Evolutionary conservation across 441 rosid species (phyloP).

Genomic region (Brassica balearica): DNA sequence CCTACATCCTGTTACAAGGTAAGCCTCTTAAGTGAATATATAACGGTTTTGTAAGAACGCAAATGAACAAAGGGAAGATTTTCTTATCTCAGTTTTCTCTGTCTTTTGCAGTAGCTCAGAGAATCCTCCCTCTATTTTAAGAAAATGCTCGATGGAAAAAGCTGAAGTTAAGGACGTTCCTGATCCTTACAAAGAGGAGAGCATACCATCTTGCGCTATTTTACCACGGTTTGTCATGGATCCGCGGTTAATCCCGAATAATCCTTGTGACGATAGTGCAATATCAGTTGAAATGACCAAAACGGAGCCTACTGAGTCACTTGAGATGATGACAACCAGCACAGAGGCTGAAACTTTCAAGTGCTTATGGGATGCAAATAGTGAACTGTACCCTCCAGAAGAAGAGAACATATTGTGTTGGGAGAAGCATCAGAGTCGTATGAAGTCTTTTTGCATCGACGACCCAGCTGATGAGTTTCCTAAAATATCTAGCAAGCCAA

Average conservation of each 20-base stretch:
- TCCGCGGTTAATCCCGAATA: constrained; percentile 57
- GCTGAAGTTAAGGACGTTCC: constrained; percentile 35
- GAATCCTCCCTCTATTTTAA: constrained; percentile 45
- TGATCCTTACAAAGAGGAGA: constrained; percentile 51
- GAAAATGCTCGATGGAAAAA: constrained; percentile 48
- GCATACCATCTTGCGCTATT: constrained; percentile 50
- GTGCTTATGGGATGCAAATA: constrained; percentile 67
- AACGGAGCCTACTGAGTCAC: constrained; percentile 37
- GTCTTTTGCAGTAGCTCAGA: constrained; percentile 52
- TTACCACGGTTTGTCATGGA: constrained; percentile 62
- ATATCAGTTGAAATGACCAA: constrained; percentile 40
- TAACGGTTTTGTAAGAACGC: background rate
- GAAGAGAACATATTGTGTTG: constrained; percentile 67
- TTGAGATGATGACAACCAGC: constrained; percentile 39
- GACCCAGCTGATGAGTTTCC: constrained; percentile 43
- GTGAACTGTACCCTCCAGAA: constrained; percentile 59
- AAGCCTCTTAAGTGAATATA: constrained; percentile 40
- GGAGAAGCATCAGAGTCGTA: constrained; percentile 62
- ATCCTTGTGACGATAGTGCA: constrained; percentile 42
- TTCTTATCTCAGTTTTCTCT: constrained; percentile 24
- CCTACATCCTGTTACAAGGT: constrained; percentile 59
- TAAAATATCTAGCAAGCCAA: constrained; percentile 47
- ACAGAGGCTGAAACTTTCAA: constrained; percentile 41
- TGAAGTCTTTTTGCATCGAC: constrained; percentile 68
- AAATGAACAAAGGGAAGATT: constrained; percentile 20